Evolutionary conservation across 2,329 filamentous ascomycete species (phyloP), one percentile per base, ranked within the genome.

Genomic region (Epichloe aotearoae): DNA sequence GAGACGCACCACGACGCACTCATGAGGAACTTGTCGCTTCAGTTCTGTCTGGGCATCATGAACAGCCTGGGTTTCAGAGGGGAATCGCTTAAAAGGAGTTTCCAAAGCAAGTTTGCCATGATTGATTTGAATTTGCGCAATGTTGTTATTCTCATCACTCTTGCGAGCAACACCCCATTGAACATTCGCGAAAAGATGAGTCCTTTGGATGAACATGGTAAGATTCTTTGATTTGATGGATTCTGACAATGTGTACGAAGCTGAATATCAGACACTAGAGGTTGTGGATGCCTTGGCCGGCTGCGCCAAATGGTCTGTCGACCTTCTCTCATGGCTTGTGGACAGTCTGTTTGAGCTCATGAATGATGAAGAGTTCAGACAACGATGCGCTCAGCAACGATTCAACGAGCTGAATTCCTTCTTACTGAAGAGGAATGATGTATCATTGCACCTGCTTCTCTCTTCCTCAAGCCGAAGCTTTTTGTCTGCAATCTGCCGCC

Each of bases 41-140:
- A 88, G 53, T 76, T 86, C 51, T 87, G 82, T 51, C 72, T 96
- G 12, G 86, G 87, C 59, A 79, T 93, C 30, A 82, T 94, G 61
- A 83, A 86, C 52, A 82, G 87, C 49, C 70, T 96, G 10, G 87
- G 86, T 3, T 90, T 86, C 62, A 76, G 74, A 42, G 83, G 82
- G 79, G 79, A 83, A 56, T 73, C 74, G 52, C 70, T 74, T 37
- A 69, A 75, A 7, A 80, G 86, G 19, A 77, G 73, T 3, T 79
- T 90, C 41, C 73, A 77, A 48, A 83, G 85, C 54, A 89, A 88
- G 62, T 77, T 91, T 54, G 79, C 88, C 6, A 86, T 83, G 76
- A 69, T 86, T 12, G 77, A 83, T 46, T 70, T 95, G 14, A 87
- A 88, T 58, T 72, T 91, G 49, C 80, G 88, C 42, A 86, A 87